phyloP scores from a whole-genome alignment of 345 rosid genomes.

The Citrus hindsii region DNA sequence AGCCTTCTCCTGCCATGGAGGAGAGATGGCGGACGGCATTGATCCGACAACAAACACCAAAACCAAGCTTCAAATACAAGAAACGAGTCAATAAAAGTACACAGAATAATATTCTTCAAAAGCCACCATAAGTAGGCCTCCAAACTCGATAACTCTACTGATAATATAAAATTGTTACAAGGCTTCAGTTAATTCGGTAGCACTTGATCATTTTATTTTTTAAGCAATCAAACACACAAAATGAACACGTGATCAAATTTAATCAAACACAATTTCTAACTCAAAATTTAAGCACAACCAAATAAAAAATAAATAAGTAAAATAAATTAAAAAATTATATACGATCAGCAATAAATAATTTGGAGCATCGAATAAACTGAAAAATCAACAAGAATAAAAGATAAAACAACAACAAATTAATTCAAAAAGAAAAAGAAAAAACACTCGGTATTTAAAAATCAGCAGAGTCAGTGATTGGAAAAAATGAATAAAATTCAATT shows the following conservation, averaged over 20 bases:
- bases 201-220: background rate
- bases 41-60: slow-evolving; percentile 21
- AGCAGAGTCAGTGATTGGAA: background rate
- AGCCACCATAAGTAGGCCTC: background rate
- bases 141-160: background rate
- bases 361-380: background rate
- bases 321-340: background rate
- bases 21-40: slow-evolving; percentile 77
- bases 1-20: slow-evolving; percentile 87
- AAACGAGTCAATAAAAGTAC: background rate
- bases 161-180: background rate
- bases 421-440: background rate
- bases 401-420: background rate
- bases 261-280: background rate
- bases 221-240: background rate
- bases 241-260: background rate
- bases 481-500: background rate
- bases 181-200: background rate
- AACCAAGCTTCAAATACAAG: background rate
- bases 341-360: background rate
- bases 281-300: background rate
- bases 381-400: background rate
- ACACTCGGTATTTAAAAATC: background rate
- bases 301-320: background rate
- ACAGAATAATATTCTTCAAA: background rate